A percentile compares a stretch with the other conserved stretches of the same genome.
phyloP scores from a whole-genome alignment of 208 protist species.

The Trichomonas vaginalis region DNA sequence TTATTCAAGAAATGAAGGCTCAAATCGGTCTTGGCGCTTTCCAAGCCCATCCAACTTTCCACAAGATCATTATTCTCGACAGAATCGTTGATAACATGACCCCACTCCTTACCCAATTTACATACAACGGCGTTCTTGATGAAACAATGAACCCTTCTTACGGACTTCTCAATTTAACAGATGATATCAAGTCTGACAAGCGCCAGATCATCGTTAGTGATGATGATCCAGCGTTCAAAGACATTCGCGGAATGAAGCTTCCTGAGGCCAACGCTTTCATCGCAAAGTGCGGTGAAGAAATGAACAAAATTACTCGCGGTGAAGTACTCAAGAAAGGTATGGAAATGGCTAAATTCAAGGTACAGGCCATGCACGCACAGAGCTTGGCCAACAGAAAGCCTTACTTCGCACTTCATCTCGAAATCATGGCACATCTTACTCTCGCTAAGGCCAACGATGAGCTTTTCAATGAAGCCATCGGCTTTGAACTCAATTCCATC shows the following conservation, averaged over 20 bases:
- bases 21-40: not conserved
- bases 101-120: not conserved
- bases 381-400: not conserved
- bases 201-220: not conserved
- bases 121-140: not conserved
- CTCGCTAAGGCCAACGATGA: not conserved
- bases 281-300: not conserved
- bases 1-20: not conserved
- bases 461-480: not conserved
- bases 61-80: not conserved
- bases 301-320: not conserved
- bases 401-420: not conserved
- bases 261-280: not conserved
- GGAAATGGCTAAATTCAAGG: not conserved
- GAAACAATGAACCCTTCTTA: not conserved
- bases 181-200: not conserved
- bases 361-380: not conserved
- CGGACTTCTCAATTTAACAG: not conserved
- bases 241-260: not conserved
- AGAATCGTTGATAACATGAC: not conserved
- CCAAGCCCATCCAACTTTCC: not conserved
- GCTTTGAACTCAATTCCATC: not conserved
- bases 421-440: not conserved
- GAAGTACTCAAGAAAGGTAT: not conserved
- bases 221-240: not conserved